Percentiles rank a stretch among this genome's conserved stretches.
Evolutionary conservation across 305 asterid genomes (phyloP).

Genomic region (Fraxinus velutina): DNA sequence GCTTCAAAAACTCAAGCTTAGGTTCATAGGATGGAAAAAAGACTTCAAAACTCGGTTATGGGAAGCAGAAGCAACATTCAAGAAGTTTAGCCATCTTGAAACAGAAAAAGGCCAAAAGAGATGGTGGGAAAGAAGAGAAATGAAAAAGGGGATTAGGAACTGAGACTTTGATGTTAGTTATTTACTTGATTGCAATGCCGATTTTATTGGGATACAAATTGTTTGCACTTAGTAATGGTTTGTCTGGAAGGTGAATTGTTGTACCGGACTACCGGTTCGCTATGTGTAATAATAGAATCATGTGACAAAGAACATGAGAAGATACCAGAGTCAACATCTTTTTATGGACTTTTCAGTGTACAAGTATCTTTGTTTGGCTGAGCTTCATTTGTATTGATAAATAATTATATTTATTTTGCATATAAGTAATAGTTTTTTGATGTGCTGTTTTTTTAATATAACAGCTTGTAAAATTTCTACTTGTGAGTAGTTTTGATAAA

Average conservation of each 20-base stretch:
- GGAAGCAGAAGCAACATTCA: conserved; percentile 43
- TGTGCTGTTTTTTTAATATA: background rate
- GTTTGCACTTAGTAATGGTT: background rate
- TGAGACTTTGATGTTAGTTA: background rate
- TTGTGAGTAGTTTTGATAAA: too few relatives aligned
- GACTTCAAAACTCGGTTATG: conserved; percentile 48
- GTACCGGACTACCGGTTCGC: background rate
- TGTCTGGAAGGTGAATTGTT: background rate
- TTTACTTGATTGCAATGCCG: background rate
- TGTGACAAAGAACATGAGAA: background rate
- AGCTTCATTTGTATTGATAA: too few relatives aligned
- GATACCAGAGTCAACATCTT: background rate
- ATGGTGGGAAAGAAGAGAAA: conserved; percentile 54
- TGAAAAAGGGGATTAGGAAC: background rate
- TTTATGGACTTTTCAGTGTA: background rate
- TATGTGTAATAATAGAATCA: background rate
- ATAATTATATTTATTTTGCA: too few relatives aligned
- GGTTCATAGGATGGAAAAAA: conserved; percentile 60
- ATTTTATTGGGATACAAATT: background rate
- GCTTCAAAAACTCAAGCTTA: conserved; percentile 45
- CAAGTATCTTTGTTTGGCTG: background rate
- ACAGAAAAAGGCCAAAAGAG: conserved; percentile 32
- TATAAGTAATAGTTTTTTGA: too few relatives aligned
- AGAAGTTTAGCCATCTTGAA: conserved; percentile 37
- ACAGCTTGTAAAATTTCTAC: too few relatives aligned